These are phyloP conservation scores for Candida sanyiensis DNA, from an alignment of 805 yeast species.

Conservation along the genomic window DNA sequence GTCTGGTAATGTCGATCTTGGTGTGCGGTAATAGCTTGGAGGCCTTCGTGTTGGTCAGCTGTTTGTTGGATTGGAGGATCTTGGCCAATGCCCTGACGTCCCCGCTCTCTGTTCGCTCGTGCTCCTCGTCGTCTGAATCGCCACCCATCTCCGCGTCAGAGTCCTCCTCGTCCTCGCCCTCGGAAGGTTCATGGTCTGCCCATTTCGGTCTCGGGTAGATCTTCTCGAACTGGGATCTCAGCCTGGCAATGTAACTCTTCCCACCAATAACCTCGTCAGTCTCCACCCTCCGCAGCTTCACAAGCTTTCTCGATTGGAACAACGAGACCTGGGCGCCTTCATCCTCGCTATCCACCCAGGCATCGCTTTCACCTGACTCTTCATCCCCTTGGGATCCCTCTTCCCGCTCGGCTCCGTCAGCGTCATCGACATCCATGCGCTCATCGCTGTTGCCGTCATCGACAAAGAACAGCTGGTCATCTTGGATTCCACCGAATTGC, in stretches of 20 bases:
- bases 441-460: slow-evolving; percentile 38
- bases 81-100: slow-evolving; percentile 37
- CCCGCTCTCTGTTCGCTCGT: slow-evolving; percentile 29
- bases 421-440: slow-evolving; percentile 12
- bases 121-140: background rate
- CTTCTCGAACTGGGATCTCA: slow-evolving; percentile 65
- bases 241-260: slow-evolving; percentile 51
- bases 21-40: slow-evolving; percentile 61
- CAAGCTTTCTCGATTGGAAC: slow-evolving; percentile 49
- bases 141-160: slow-evolving; percentile 26
- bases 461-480: slow-evolving; percentile 48
- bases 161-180: slow-evolving; percentile 24
- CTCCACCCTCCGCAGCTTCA: slow-evolving; percentile 63
- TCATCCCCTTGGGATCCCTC: slow-evolving; percentile 8
- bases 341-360: slow-evolving; percentile 92
- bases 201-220: slow-evolving; percentile 83
- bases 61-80: slow-evolving; percentile 34
- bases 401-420: slow-evolving; percentile 25
- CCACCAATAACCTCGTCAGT: slow-evolving; percentile 53
- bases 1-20: slow-evolving; percentile 67
- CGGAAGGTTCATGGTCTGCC: slow-evolving; percentile 39
- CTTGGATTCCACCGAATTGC: slow-evolving; percentile 32
- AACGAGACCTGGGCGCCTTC: slow-evolving; percentile 64
- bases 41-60: slow-evolving; percentile 32
- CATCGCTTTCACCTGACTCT: slow-evolving; percentile 36